phyloP scores from a whole-genome alignment of 2,329 filamentous ascomycete species.

The Tolypocladium paradoxum region DNA sequence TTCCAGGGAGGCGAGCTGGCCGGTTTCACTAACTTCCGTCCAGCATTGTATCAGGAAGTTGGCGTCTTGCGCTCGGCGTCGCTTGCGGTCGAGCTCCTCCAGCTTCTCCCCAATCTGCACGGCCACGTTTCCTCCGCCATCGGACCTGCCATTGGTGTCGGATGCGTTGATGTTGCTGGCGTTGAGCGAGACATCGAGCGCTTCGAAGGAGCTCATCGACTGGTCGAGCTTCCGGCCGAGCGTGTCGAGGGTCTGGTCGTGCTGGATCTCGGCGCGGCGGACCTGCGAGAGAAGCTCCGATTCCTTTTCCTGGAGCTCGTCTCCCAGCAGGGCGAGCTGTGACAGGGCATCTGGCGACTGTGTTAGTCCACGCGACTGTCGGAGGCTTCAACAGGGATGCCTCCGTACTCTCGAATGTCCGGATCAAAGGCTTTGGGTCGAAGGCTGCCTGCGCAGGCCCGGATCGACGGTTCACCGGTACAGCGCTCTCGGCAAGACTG shows the following conservation, averaged over 20 bases:
- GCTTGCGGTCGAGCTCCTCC: constrained; percentile 88
- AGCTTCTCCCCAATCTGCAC: constrained; percentile 90
- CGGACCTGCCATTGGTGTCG: constrained; percentile 24
- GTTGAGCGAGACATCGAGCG: constrained; percentile 74
- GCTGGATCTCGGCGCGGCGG: constrained; percentile 80
- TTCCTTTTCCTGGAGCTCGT: constrained; percentile 81
- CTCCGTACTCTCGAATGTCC: constrained; percentile 73
- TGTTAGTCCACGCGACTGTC: neutral
- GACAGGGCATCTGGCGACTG: constrained; percentile 45
- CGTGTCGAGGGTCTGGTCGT: constrained; percentile 82
- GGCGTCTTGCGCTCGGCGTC: constrained; percentile 80
- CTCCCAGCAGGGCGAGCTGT: constrained; percentile 59
- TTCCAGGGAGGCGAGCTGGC: constrained; percentile 76
- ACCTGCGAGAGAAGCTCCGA: constrained; percentile 86
- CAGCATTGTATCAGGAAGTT: constrained; percentile 95
- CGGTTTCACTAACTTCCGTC: constrained; percentile 86
- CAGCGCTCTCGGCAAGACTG: constrained; percentile 73
- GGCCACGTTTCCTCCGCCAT: constrained; percentile 72
- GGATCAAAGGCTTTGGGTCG: constrained; percentile 92
- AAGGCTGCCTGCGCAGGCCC: constrained; percentile 56
- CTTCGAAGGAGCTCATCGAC: constrained; percentile 85
- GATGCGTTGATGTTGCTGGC: constrained; percentile 32
- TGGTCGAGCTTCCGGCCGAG: constrained; percentile 83
- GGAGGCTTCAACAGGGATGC: neutral
- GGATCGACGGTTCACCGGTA: constrained; percentile 71